phyloP scores from a whole-genome alignment of 805 yeast genomes.

The Ogataea ramenticola region DNA sequence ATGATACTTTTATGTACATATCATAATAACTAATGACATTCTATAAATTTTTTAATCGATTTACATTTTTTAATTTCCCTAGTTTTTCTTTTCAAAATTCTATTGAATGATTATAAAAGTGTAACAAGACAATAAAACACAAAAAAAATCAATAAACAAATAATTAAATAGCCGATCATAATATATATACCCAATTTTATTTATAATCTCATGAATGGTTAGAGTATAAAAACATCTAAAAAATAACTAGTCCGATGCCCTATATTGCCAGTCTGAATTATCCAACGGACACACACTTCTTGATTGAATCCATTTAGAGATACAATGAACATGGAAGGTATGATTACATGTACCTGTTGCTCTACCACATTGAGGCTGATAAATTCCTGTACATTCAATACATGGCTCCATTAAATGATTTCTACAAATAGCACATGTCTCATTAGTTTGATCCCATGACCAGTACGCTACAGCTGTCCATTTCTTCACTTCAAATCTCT shows the following conservation, averaged over 20 bases:
- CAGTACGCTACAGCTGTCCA: conserved; percentile 99
- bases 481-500: conserved; percentile 86
- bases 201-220: no score
- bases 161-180: no score
- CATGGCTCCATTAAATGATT: conserved; percentile 98
- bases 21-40: no score
- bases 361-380: conserved; percentile 71
- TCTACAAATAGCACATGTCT: conserved; percentile 96
- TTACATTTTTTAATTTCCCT: no score
- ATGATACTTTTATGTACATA: no score
- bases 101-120: no score
- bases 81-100: no score
- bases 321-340: conserved; percentile 98
- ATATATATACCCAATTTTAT: no score
- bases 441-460: conserved; percentile 84
- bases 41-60: no score
- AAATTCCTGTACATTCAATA: conserved; percentile 75
- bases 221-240: no score
- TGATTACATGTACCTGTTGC: conserved; percentile 98
- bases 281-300: conserved; percentile 96
- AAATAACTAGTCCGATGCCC: neutral
- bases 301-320: conserved; percentile 88
- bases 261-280: conserved; percentile 69
- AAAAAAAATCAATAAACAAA: neutral
- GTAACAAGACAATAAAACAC: neutral